Conservation (phyloP, 495 filamentous ascomycete genomes). For the Lasiosphaeria hispida region DNA sequence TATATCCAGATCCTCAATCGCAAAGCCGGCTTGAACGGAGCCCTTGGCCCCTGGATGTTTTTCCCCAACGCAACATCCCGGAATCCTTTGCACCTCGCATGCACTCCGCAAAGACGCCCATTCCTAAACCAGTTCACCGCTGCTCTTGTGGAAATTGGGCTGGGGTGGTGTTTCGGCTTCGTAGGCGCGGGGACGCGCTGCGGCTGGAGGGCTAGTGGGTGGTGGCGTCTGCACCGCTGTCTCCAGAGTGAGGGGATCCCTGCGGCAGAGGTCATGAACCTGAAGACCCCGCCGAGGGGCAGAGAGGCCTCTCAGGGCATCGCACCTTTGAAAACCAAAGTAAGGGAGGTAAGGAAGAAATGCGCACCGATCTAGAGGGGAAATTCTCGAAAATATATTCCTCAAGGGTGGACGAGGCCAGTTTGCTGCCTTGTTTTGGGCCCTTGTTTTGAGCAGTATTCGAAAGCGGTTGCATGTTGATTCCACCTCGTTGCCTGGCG, state of each 20-base stretch:
- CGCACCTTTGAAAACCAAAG: no score
- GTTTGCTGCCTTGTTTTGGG: neutral
- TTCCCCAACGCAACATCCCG: neutral
- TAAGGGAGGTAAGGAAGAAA: no score
- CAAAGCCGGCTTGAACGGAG: no score
- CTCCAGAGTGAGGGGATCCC: neutral
- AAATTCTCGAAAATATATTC: no score
- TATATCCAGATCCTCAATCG: neutral
- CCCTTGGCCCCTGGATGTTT: no score
- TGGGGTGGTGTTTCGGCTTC: neutral
- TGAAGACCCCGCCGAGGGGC: no score
- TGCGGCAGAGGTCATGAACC: no score
- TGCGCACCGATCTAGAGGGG: no score
- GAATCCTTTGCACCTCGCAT: neutral
- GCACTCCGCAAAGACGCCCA: neutral
- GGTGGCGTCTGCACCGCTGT: neutral
- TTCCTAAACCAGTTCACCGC: neutral
- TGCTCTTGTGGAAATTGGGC: neutral
- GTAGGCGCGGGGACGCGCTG: neutral
- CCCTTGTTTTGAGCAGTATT: neutral
- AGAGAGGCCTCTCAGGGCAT: no score
- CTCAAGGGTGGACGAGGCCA: no score
- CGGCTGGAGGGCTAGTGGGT: neutral
- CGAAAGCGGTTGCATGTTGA: slow-evolving; percentile 2
- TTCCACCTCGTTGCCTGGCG: slow-evolving; percentile 19